A percentile compares a stretch with the other conserved stretches of the same genome.
Conservation (phyloP, 2,329 filamentous ascomycete genomes). For the Talaromyces sp. region DNA sequence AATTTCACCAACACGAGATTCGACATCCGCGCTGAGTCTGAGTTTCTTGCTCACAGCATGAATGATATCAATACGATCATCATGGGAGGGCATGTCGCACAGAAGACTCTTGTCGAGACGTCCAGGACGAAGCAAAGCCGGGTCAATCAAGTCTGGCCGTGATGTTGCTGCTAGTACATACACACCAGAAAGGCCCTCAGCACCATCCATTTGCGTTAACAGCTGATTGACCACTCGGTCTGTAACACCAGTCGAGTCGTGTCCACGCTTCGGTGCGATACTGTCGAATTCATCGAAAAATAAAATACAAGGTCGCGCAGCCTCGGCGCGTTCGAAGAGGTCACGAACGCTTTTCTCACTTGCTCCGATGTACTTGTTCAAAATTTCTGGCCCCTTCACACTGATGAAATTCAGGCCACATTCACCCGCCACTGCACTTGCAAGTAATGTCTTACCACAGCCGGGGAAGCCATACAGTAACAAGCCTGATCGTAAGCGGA, state of each 20-base stretch:
- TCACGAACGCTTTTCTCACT: slow-evolving; percentile 95
- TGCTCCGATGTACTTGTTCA: slow-evolving; percentile 98
- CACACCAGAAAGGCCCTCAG: slow-evolving; percentile 87
- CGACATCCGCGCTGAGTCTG: slow-evolving; percentile 63
- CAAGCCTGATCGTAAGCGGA: slow-evolving; percentile 88
- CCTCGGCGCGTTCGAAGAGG: slow-evolving; percentile 82
- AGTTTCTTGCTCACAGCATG: slow-evolving; percentile 77
- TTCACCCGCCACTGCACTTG: slow-evolving; percentile 94
- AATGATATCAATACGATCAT: slow-evolving; percentile 82
- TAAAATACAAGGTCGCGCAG: slow-evolving; percentile 85
- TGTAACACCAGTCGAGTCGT: slow-evolving; percentile 97
- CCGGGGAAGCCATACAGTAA: slow-evolving; percentile 92
- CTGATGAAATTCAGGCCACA: slow-evolving; percentile 98
- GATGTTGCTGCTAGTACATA: slow-evolving; percentile 95
- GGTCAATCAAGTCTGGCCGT: slow-evolving; percentile 90
- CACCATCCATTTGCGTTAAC: slow-evolving; percentile 97
- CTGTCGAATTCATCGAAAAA: slow-evolving; percentile 99
- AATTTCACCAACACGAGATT: slow-evolving; percentile 63
- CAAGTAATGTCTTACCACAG: slow-evolving; percentile 92
- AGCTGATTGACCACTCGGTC: slow-evolving; percentile 98
- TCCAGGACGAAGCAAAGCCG: slow-evolving; percentile 83
- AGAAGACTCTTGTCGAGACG: slow-evolving; percentile 89
- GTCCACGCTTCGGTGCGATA: slow-evolving; percentile 92
- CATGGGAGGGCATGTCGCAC: slow-evolving; percentile 71
- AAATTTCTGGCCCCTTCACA: slow-evolving; percentile 94